Evolutionary conservation across 148 eudicot species (phyloP).

Genomic region (Pharnaceum exiguum): DNA sequence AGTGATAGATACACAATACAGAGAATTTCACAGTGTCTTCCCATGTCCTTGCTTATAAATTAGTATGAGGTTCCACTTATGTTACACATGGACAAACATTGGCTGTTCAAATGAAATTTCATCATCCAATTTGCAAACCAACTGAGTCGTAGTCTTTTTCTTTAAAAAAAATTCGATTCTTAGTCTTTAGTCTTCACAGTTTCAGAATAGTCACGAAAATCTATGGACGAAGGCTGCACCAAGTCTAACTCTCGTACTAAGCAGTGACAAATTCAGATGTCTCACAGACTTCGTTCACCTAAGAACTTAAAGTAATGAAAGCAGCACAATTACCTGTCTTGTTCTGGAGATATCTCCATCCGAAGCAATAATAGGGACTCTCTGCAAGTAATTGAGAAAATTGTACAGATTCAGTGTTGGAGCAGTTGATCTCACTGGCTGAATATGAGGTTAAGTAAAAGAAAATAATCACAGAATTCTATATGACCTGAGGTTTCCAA

Average conservation of each 20-base stretch:
- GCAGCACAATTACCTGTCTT: constrained; percentile 54
- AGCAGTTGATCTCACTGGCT: not conserved
- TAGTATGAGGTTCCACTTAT: too few species aligned
- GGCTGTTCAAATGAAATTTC: too few species aligned
- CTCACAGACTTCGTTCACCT: constrained; percentile 9
- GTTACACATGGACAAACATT: too few species aligned
- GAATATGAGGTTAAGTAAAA: not conserved
- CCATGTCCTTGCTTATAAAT: too few species aligned
- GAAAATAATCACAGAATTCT: not conserved
- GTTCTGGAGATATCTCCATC: constrained; percentile 74
- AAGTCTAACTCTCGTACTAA: not conserved
- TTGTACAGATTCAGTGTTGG: constrained; percentile 7
- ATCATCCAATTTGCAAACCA: too few species aligned
- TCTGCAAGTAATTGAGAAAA: constrained; percentile 47
- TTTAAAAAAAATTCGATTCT: too few species aligned
- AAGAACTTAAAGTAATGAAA: not conserved
- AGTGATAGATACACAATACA: too few species aligned
- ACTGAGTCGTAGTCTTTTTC: too few species aligned
- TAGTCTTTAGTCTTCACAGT: not conserved
- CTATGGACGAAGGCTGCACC: constrained; percentile 1
- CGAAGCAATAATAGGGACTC: constrained; percentile 72
- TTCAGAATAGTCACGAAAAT: not conserved
- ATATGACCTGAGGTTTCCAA: constrained; percentile 92
- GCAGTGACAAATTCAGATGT: not conserved
- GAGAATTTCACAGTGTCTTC: too few species aligned